Evolutionary conservation across 2,329 filamentous ascomycete genomes (phyloP).

Genomic region (Rachicladosporium sp.): DNA sequence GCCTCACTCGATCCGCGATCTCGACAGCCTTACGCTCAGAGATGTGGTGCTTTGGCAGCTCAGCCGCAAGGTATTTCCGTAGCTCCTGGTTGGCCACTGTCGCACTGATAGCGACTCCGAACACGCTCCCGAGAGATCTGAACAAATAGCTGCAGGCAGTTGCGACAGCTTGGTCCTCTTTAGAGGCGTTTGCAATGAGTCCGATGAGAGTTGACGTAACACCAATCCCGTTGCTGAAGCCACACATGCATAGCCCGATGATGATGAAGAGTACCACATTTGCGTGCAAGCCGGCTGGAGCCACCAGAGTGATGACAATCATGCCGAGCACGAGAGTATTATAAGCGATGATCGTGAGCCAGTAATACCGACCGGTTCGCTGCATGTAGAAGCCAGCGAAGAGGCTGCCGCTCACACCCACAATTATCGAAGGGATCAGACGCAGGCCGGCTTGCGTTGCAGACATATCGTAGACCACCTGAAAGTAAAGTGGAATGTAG

Average conservation of each 20-base stretch:
- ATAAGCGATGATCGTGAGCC: conserved; percentile 50
- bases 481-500: conserved; percentile 68
- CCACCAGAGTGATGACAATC: conserved; percentile 44
- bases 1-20: conserved; percentile 57
- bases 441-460: conserved; percentile 53
- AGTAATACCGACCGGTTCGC: conserved; percentile 59
- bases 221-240: conserved; percentile 45
- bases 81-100: conserved; percentile 61
- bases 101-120: conserved; percentile 56
- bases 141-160: conserved; percentile 74
- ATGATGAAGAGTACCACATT: conserved; percentile 42
- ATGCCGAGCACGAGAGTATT: conserved; percentile 41
- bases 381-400: conserved; percentile 55
- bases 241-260: conserved; percentile 42
- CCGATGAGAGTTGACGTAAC: conserved; percentile 62
- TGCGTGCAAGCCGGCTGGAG: conserved; percentile 34
- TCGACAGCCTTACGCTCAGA: conserved; percentile 47
- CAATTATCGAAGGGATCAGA: conserved; percentile 54
- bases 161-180: conserved; percentile 58
- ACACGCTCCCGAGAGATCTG: conserved; percentile 55
- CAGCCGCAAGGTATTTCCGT: conserved; percentile 41
- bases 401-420: conserved; percentile 52
- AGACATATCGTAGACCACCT: conserved; percentile 53
- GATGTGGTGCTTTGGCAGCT: conserved; percentile 31
- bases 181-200: conserved; percentile 55